These are phyloP conservation scores for Musa itinerans DNA, from an alignment of 176 grass and related monocot species.

Conservation along the genomic window DNA sequence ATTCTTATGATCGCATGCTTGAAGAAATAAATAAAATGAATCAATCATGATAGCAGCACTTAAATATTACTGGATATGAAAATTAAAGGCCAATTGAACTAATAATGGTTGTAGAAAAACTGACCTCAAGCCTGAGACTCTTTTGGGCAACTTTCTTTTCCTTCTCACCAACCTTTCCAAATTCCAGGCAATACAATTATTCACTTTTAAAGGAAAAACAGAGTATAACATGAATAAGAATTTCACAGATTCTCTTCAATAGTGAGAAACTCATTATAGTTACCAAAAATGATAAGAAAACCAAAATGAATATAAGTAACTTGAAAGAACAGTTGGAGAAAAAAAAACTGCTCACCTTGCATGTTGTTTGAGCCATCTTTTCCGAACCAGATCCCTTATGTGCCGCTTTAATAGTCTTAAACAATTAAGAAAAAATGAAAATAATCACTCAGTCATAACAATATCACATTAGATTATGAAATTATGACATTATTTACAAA, in stretches of 20 bases:
- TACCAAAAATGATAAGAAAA: background rate
- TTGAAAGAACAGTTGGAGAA: background rate
- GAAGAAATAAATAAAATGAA: background rate
- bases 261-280: background rate
- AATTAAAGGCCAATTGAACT: background rate
- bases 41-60: background rate
- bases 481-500: too few relatives aligned
- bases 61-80: background rate
- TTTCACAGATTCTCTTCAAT: background rate
- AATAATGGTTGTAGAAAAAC: background rate
- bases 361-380: too few relatives aligned
- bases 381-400: background rate
- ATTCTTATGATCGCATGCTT: background rate
- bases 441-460: background rate
- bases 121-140: background rate
- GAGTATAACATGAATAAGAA: background rate
- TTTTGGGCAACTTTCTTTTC: background rate
- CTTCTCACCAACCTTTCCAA: constrained; percentile 1
- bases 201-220: background rate
- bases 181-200: background rate
- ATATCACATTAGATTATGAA: background rate
- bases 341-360: background rate
- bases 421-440: background rate
- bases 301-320: too few relatives aligned
- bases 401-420: background rate